Evolutionary conservation across 2,329 filamentous ascomycete genomes (phyloP).

Genomic region (Cytospora paraplurivora): DNA sequence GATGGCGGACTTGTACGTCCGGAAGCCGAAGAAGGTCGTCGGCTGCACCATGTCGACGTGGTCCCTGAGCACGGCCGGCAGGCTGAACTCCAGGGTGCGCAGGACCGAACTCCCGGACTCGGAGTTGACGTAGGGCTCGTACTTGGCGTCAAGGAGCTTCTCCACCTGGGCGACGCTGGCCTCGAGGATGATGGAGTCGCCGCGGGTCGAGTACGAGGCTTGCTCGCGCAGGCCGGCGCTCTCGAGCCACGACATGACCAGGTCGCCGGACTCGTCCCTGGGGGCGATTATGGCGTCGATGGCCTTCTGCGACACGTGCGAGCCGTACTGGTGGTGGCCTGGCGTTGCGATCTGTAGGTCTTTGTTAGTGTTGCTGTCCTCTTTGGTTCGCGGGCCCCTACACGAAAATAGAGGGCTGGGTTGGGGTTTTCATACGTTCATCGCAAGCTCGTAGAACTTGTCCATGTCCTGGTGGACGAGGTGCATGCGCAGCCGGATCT

Average conservation of each 20-base stretch:
- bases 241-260: conserved; percentile 34
- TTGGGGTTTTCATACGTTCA: conserved; percentile 1
- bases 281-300: conserved; percentile 33
- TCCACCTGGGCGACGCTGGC: conserved; percentile 41
- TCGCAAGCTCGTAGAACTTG: conserved; percentile 24
- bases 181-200: conserved; percentile 45
- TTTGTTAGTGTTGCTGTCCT: neutral
- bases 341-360: conserved; percentile 31
- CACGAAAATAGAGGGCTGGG: fast-evolving
- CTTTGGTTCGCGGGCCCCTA: neutral
- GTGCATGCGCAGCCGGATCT: conserved; percentile 26
- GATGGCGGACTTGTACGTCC: conserved; percentile 22
- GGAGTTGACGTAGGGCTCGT: conserved; percentile 35
- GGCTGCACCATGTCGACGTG: conserved; percentile 28
- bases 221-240: conserved; percentile 29
- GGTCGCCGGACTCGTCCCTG: conserved; percentile 26
- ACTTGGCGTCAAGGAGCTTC: conserved; percentile 39
- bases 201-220: conserved; percentile 37
- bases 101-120: conserved; percentile 25
- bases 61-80: conserved; percentile 18
- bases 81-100: conserved; percentile 26
- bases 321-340: conserved; percentile 32
- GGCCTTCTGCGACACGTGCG: conserved; percentile 32
- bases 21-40: conserved; percentile 28
- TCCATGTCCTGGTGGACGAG: conserved; percentile 28